Evolutionary conservation across 1,139 yeast species (phyloP), one percentile per base, ranked within the genome.

Genomic region (Yamadazyma pseudoaaseri): DNA sequence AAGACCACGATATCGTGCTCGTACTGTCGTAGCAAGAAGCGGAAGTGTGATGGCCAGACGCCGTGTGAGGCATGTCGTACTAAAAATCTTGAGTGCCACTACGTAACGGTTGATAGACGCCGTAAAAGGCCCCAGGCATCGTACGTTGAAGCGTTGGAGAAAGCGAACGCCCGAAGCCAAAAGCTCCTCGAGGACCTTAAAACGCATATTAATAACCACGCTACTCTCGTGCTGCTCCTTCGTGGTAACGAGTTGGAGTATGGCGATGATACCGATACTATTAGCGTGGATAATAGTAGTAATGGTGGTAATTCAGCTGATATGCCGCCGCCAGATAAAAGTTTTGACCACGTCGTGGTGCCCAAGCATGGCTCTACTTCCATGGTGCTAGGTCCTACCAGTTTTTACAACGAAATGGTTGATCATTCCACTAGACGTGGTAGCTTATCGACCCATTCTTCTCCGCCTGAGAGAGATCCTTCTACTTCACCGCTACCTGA

Each of bases 371-470:
- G 42, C 14, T 3, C 31, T 5, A 25, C 39, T 3, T 21, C 41
- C 3, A 36, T 36, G 34, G 42, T 36, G 10, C 17, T 39, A 16
- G 45, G 45, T 4, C 45, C 45, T 13, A 34, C 43, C 2, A 41
- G 45, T 29, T 35, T 41, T 18, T 41, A 41, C 24, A 33, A 37
- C 22, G 37, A 32, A 3, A 31, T 38, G 32, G 32, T 40, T 6
- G 20, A 18, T 9, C 20, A 18, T 18, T 18, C 20, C 6, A 7
- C 20, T 7, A 6, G 20, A 9, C 6, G 9, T 6, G 9, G 9
- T 9, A 7, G 8, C 20, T 6, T 9, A 7, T 18, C 20, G 8
- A 7, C 20, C 8, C 20, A 18, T 18, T 18, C 20, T 6, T 7
- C 20, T 18, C 20, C 20, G 6, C 9, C 20, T 18, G 20, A 6